Evolutionary conservation across 345 rosid species (phyloP).

Genomic region (Syzygium oleosum): DNA sequence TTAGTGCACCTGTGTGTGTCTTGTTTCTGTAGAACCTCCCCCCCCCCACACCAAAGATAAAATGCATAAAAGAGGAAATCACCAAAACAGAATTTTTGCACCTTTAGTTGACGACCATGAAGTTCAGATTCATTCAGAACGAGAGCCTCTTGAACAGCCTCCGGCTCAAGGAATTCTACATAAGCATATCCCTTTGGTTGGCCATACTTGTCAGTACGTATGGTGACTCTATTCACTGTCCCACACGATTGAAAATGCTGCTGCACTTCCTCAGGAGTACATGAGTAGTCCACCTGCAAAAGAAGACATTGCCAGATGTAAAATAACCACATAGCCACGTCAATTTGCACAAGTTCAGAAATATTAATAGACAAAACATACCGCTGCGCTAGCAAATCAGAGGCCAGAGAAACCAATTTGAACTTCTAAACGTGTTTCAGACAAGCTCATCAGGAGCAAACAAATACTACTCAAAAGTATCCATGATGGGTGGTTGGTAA

Average conservation of each 20-base stretch:
- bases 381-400: not conserved
- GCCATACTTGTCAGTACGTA: constrained; percentile 64
- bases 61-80: not conserved
- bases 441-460: not conserved
- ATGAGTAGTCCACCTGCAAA: constrained; percentile 61
- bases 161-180: constrained; percentile 62
- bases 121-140: constrained; percentile 59
- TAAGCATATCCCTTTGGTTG: constrained; percentile 78
- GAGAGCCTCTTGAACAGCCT: constrained; percentile 62
- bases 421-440: not conserved
- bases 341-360: not conserved
- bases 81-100: not conserved
- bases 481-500: not conserved
- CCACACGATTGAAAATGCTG: constrained; percentile 76
- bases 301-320: not conserved
- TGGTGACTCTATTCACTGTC: constrained; percentile 62
- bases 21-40: not conserved
- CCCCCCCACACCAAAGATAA: not conserved
- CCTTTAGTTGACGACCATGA: constrained; percentile 73
- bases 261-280: constrained; percentile 80
- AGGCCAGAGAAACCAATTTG: not conserved
- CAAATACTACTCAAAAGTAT: not conserved
- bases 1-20: not conserved
- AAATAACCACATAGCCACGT: not conserved
- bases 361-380: not conserved